phyloP scores from a whole-genome alignment of 306 rosid species.

The Citrullus mucosospermus region DNA sequence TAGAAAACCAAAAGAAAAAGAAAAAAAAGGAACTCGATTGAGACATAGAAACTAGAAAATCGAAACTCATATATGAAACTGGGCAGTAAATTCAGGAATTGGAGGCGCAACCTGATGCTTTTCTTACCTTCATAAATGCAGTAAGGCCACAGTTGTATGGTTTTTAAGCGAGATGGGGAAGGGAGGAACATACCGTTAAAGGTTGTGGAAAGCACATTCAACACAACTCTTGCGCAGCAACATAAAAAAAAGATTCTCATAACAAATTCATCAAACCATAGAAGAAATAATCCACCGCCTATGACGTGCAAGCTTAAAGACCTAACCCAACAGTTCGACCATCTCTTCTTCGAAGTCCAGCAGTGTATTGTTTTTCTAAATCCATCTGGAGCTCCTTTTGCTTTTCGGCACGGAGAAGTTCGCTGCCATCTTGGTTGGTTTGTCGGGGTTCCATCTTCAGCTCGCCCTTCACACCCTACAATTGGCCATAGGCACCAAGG shows the following conservation, averaged over 20 bases:
- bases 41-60: neutral
- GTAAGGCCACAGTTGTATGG: neutral
- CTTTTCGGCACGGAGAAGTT: slow-evolving; percentile 48
- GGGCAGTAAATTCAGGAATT: neutral
- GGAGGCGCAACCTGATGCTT: neutral
- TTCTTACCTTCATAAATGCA: neutral
- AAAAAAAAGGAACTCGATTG: no score
- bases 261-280: neutral
- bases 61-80: no score
- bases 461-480: slow-evolving; percentile 96
- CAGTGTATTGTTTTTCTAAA: slow-evolving; percentile 92
- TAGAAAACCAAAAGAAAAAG: no score
- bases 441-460: slow-evolving; percentile 41
- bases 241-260: neutral
- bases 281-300: neutral
- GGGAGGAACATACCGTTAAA: neutral
- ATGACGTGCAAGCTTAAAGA: slow-evolving; percentile 25
- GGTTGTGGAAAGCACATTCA: neutral
- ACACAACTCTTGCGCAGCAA: slow-evolving; percentile 5
- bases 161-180: neutral
- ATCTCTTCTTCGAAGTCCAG: slow-evolving; percentile 89
- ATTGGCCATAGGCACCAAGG: slow-evolving; percentile 98
- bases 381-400: slow-evolving; percentile 88
- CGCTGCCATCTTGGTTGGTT: slow-evolving; percentile 28
- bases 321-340: slow-evolving; percentile 99